Conservation (phyloP, 768 basidiomycete genomes). For the Suillus subaureus region DNA sequence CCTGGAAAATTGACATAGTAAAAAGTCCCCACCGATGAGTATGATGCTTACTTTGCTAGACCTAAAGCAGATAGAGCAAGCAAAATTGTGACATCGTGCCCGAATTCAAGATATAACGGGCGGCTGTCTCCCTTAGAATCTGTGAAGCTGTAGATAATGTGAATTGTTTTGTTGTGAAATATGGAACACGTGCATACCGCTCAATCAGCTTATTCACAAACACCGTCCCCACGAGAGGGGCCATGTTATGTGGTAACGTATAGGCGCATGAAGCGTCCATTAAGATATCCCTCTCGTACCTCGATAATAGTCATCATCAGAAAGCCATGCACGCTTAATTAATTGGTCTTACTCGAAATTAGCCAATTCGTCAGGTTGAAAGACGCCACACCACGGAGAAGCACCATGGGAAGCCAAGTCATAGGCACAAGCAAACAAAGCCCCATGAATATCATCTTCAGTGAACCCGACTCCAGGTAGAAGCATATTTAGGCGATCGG, state of each 20-base stretch:
- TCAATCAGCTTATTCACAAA: slow-evolving; percentile 37
- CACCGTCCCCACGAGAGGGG: slow-evolving; percentile 35
- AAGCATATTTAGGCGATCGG: slow-evolving; percentile 33
- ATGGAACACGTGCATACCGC: slow-evolving; percentile 19
- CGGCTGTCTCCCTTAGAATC: slow-evolving; percentile 31
- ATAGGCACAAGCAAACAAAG: slow-evolving; percentile 40
- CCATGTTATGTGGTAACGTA: slow-evolving; percentile 35
- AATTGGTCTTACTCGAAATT: slow-evolving; percentile 32
- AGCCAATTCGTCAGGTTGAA: slow-evolving; percentile 31
- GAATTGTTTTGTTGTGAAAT: neutral
- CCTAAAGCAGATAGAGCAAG: slow-evolving; percentile 38
- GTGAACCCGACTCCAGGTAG: slow-evolving; percentile 34
- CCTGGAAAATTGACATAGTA: slow-evolving; percentile 21
- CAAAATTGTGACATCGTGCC: slow-evolving; percentile 41
- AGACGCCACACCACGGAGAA: slow-evolving; percentile 40
- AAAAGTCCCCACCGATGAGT: neutral
- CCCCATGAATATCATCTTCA: slow-evolving; percentile 35
- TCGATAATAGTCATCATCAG: slow-evolving; percentile 1
- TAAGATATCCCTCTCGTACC: slow-evolving; percentile 38
- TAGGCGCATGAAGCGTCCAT: slow-evolving; percentile 39
- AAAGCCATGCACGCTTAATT: neutral
- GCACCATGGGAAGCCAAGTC: slow-evolving; percentile 34
- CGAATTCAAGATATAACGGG: slow-evolving; percentile 38
- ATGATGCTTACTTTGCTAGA: slow-evolving; percentile 27
- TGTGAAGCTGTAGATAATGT: slow-evolving; percentile 22